phyloP scores from a whole-genome alignment of 148 eudicot species.

The Vaccinium macrocarpon region DNA sequence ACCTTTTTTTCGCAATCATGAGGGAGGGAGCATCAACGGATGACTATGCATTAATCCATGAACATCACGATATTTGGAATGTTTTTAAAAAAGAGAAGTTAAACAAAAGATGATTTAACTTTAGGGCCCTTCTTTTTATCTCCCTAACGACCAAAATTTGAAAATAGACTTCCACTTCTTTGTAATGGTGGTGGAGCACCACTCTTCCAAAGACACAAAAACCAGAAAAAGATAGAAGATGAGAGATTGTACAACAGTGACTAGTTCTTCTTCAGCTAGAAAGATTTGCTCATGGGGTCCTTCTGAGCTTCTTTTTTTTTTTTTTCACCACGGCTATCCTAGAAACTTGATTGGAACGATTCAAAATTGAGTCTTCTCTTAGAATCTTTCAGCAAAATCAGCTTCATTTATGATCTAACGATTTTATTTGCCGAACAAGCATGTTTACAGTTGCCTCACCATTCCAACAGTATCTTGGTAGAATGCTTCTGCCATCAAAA shows the following conservation, averaged over 20 bases:
- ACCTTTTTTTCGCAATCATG: constrained; percentile 31
- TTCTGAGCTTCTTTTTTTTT: too few species aligned
- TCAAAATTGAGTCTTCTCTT: constrained; percentile 8
- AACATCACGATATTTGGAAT: constrained; percentile 30
- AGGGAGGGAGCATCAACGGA: constrained; percentile 22
- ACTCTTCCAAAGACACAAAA: constrained; percentile 19
- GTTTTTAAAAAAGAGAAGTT: constrained; percentile 35
- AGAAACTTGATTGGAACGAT: background rate
- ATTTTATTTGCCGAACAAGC: constrained; percentile 7
- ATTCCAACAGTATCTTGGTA: background rate
- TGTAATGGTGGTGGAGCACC: constrained; percentile 31
- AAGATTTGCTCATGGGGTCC: constrained; percentile 12
- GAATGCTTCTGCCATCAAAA: constrained; percentile 17
- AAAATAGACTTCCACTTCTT: constrained; percentile 33
- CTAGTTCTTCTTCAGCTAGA: constrained; percentile 35
- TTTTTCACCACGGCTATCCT: constrained; percentile 6
- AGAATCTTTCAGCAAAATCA: background rate
- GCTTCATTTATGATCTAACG: constrained; percentile 3
- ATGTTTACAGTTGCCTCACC: constrained; percentile 16
- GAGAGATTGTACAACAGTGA: constrained; percentile 19
- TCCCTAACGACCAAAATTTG: constrained; percentile 23
- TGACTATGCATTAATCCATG: constrained; percentile 17
- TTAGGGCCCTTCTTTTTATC: constrained; percentile 12
- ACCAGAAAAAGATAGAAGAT: constrained; percentile 24
- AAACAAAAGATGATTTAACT: constrained; percentile 20